Percentiles rank a stretch among this genome's conserved stretches.
Evolutionary conservation across 2,329 filamentous ascomycete species (phyloP).

Genomic region (Trichoderma simmonsii): DNA sequence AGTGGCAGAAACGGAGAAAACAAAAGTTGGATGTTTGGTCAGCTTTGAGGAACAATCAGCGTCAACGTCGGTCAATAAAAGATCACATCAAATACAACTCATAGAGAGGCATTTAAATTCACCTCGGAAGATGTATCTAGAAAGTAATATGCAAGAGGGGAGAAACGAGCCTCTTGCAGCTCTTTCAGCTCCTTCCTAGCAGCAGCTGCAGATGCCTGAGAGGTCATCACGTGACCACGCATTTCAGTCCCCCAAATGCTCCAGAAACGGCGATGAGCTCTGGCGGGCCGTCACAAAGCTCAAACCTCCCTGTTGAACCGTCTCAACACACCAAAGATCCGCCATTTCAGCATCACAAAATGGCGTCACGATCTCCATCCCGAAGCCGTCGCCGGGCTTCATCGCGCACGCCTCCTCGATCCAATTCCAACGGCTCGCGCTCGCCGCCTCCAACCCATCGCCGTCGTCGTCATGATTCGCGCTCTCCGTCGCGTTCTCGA

Average conservation of each 20-base stretch:
- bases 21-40: background rate
- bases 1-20: background rate
- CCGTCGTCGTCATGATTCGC: constrained; percentile 34
- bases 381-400: constrained; percentile 33
- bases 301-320: background rate
- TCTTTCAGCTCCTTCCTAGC: background rate
- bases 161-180: background rate
- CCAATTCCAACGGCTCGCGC: constrained; percentile 34
- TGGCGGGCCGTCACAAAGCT: background rate
- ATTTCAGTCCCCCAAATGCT: background rate
- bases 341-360: constrained; percentile 19
- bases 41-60: background rate
- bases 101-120: background rate
- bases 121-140: background rate
- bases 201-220: background rate
- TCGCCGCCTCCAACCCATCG: constrained; percentile 25
- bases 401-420: constrained; percentile 36
- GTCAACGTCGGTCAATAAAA: background rate
- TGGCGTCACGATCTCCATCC: constrained; percentile 33
- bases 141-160: background rate
- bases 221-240: constrained; percentile 18
- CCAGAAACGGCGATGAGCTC: constrained; percentile 11
- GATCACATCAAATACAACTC: background rate
- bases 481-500: constrained; percentile 26
- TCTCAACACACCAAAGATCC: background rate